Evolutionary conservation across 2,329 filamentous ascomycete genomes (phyloP).

Genomic region (Xylaria sp.): DNA sequence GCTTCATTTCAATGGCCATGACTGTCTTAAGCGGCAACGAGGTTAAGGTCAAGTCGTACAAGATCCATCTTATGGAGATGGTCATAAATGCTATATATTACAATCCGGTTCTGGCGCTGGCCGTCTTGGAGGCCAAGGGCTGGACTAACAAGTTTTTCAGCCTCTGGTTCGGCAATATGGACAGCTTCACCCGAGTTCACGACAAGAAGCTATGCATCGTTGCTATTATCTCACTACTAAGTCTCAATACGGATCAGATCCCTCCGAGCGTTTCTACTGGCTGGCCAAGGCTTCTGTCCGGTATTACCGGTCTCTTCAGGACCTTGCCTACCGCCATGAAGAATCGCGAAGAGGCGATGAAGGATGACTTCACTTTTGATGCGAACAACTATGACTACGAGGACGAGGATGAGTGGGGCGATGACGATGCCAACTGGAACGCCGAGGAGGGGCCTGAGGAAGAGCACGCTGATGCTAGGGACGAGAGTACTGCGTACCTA

Average conservation of each 20-base stretch:
- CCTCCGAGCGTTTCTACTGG: conserved; percentile 92
- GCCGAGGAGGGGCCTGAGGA: conserved; percentile 73
- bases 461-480: conserved; percentile 68
- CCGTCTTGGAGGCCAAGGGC: conserved; percentile 84
- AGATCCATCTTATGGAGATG: conserved; percentile 98
- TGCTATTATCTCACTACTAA: conserved; percentile 84
- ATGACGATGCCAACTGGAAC: conserved; percentile 81
- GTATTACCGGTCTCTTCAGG: conserved; percentile 88
- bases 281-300: conserved; percentile 87
- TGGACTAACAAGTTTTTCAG: conserved; percentile 99
- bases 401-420: conserved; percentile 80
- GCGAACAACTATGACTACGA: conserved; percentile 62
- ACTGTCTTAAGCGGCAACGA: conserved; percentile 73
- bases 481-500: conserved; percentile 91
- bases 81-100: conserved; percentile 98
- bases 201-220: conserved; percentile 99
- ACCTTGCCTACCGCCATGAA: conserved; percentile 85
- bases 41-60: conserved; percentile 87
- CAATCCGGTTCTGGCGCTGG: conserved; percentile 82
- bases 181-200: conserved; percentile 89
- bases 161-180: conserved; percentile 95
- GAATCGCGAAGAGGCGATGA: conserved; percentile 89
- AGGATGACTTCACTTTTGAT: conserved; percentile 80
- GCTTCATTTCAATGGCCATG: conserved; percentile 92
- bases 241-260: conserved; percentile 77